Percentiles rank a stretch among this genome's conserved stretches.
phyloP scores from a whole-genome alignment of 805 yeast species.

The Candida fluviatilis region DNA sequence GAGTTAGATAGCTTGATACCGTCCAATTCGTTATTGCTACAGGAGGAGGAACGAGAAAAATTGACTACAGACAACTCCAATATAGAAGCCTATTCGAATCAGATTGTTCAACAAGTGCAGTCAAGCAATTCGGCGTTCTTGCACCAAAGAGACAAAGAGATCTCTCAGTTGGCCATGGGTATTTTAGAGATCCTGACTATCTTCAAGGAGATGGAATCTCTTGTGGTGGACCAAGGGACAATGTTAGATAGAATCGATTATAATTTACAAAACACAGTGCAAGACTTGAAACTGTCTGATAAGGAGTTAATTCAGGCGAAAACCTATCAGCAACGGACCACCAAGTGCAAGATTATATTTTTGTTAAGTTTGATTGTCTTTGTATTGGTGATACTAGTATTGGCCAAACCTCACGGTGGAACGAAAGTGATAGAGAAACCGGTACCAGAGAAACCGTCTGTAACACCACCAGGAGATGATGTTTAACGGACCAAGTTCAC shows the following conservation, averaged over 20 bases:
- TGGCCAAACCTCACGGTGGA: conserved; percentile 54
- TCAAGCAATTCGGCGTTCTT: conserved; percentile 27
- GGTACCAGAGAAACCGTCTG: conserved; percentile 10
- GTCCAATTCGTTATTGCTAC: conserved; percentile 2
- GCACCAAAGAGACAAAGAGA: conserved; percentile 82
- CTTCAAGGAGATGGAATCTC: conserved; percentile 85
- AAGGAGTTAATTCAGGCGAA: conserved; percentile 75
- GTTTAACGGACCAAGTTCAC: neutral
- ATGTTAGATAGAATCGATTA: conserved; percentile 91
- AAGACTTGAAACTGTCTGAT: conserved; percentile 72
- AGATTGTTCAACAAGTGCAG: conserved; percentile 24
- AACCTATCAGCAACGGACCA: conserved; percentile 78
- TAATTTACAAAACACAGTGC: conserved; percentile 76
- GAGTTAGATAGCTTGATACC: conserved; percentile 30
- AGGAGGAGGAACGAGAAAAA: conserved; percentile 7
- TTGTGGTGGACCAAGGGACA: conserved; percentile 95
- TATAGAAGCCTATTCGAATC: conserved; percentile 37
- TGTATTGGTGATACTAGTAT: conserved; percentile 62
- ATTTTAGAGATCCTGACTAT: conserved; percentile 90
- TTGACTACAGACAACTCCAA: conserved; percentile 6
- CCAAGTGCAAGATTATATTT: conserved; percentile 84
- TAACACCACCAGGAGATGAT: conserved; percentile 18
- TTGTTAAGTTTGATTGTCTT: conserved; percentile 68
- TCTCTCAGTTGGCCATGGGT: conserved; percentile 87
- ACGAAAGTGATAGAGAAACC: conserved; percentile 24